Base-by-base conservation (phyloP, 2,329 filamentous ascomycete species). In the Geoglossum cookeanum region DNA sequence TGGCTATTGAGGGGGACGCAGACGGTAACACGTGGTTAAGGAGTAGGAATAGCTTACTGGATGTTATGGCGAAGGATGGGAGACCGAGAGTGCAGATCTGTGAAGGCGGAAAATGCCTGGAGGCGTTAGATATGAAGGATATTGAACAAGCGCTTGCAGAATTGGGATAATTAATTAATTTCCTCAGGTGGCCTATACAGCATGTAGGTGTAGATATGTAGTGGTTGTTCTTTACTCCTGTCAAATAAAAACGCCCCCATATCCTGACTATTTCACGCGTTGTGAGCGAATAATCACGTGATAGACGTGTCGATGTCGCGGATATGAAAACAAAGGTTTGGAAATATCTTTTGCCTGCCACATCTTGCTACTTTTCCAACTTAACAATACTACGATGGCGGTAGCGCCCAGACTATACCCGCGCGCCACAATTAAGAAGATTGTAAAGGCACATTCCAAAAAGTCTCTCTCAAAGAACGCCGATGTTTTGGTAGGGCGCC, bases 391-490 rank as follows among this genome's bases (percentile, higher is more conserved):
- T 22, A 37, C 53, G 9, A 84, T 82, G 77, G 80, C 78, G 55
- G 72, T 78, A 11, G 75, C 80, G 27, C 82, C 84, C 65, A 91
- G 88, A 63, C 75, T 87, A 13, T 95, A 94, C 65, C 89, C 89
- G 9, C 83, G 89, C 61, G 82, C 80, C 17, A 92, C 87, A 0
- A 76, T 95, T 64, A 92, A 89, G 70, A 90, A 89, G 69, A 91
- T 94, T 59, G 77, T 94, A 65, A 95, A 94, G 71, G 88, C 87
- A 17, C 88, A 94, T 69, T 85, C 87, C 7, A 84, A 86, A 61
- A 81, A 83, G 66, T 84, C 78, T 61, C 70, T 94, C 61, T 87
- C 83, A 73, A 92, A 88, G 70, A 90, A 92, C 69, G 85, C 83
- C 33, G 90, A 95, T 70, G 81, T 94, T 58, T 75, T 91, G 71